Evolutionary conservation across 495 filamentous ascomycete genomes (phyloP), one percentile per base, ranked within the genome.

Genomic region (Hyphodiscus hymeniophilus): DNA sequence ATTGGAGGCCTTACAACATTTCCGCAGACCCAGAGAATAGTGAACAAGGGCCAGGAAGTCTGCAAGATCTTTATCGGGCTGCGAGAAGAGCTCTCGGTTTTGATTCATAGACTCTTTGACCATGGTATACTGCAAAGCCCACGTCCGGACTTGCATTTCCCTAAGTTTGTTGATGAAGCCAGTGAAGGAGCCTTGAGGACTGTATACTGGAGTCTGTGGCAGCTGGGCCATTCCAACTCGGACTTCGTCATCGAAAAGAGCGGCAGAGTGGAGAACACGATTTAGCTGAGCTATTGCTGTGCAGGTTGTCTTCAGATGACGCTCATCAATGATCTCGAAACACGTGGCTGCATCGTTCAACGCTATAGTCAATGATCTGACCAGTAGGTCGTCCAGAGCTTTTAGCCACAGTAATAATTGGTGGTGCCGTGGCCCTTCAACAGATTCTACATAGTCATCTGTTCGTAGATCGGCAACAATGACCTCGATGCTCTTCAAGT

Each of bases 131-230:
- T 85, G 77, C 24, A 96, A 64, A 8, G 83, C 82, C 89, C 92
- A 97, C 22, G 80, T 80, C 34, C 86, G 80, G 6, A 97, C 81
- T 52, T 95, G 84, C 76, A 94, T 86, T 48, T 96, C 90, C 30
- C 87, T 79, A 33, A 95, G 75, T 59, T 82, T 89, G 20, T 76
- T 78, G 39, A 81, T 73, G 50, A 87, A 82, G 11, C 66, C 69
- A 38, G 32, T 42, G 41, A 57, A 55, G 1, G 49, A 48, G 11
- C 50, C 50, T 34, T 53, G 26, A 49, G 50, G 0, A 71, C 60
- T 16, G 64, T 72, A 49, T 6, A 68, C 69, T 12, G 73, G 57
- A 26, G 59, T 60, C 45, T 58, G 68, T 26, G 66, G 72, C 42
- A 71, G 54, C 48, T 63, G 66, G 2, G 67, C 74, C 63, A 85